Percentiles rank a stretch among this genome's conserved stretches.
Conservation (phyloP, 805 yeast genomes). For the Kluyveromyces aestuarii region DNA sequence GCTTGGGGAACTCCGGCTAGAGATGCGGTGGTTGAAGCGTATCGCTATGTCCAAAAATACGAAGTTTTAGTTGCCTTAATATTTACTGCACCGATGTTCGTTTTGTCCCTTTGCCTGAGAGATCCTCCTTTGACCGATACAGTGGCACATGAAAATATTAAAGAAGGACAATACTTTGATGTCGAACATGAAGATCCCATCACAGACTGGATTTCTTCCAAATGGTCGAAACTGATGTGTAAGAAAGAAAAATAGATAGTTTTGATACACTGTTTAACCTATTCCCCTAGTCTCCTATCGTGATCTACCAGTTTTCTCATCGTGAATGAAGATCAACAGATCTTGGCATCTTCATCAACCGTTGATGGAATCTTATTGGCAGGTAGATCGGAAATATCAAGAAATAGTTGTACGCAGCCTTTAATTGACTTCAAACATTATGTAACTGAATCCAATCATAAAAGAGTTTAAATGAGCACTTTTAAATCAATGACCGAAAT, state of each 20-base stretch:
- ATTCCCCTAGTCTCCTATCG: neutral
- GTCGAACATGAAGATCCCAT: constrained; percentile 17
- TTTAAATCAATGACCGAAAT: no score
- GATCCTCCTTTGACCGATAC: constrained; percentile 20
- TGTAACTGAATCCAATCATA: no score
- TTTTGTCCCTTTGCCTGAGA: constrained; percentile 19
- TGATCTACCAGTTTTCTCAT: neutral
- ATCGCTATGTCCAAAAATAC: constrained; percentile 49
- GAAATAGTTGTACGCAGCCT: neutral
- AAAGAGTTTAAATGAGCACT: no score
- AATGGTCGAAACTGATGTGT: neutral
- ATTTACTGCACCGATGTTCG: constrained; percentile 18
- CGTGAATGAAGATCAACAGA: neutral
- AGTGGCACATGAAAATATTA: constrained; percentile 19
- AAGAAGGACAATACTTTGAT: constrained; percentile 18
- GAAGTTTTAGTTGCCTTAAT: constrained; percentile 37
- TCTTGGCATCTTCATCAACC: neutral
- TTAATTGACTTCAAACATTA: neutral
- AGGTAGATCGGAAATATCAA: neutral
- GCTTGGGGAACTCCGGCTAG: constrained; percentile 63
- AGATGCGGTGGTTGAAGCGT: constrained; percentile 46
- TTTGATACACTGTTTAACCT: neutral
- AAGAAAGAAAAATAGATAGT: neutral
- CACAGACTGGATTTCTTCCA: constrained; percentile 9
- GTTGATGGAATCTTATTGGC: neutral